Evolutionary conservation across 208 protist genomes (phyloP), one percentile per base, ranked within the genome.

Genomic region (Leishmania tropica): DNA sequence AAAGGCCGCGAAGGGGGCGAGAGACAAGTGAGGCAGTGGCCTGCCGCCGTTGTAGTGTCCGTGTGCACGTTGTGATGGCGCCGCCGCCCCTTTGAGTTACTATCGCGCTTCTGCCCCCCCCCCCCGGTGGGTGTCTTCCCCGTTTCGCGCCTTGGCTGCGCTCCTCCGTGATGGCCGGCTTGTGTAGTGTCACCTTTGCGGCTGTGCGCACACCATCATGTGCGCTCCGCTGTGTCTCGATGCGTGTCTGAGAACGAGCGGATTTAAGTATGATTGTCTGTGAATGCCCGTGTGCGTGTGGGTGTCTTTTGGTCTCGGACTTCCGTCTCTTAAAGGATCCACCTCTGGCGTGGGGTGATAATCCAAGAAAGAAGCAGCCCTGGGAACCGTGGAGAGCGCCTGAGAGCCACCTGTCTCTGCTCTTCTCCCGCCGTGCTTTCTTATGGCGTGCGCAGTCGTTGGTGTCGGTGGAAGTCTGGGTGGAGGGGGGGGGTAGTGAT

Each of bases 1-100:
- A 17, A 97, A 96, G 78, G 73, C 89, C 19, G 84, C 82, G 1
- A 86, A 84, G 40, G 76, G 80, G 45, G 56, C 71, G 21, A 94
- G 89, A 58, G 83, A 89, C 67, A 83, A 83, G 73, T 84, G 70
- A 64, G 40, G 15, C 35, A 0, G 8, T 45, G 73, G 31, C 19
- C 13, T 53, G 42, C 6, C 58, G 45, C 11, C 11, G 37, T 11
- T 24, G n/a, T 42, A 15, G 24, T 2, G 24, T 0, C 1, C 15
- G 19, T 56, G 48, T 64, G 72, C 45, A 45, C 13, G 35, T 11
- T 42, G 3, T 74, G 28, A 45, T 31, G 10, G 47, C 40, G 45
- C 37, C 8, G 40, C 42, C n/a, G 28, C 13, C 21, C 42, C 6
- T 28, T 37, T 10, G 24, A 45, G 2, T 28, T 72, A 21, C 13